A percentile compares a stretch with the other conserved stretches of the same genome.
Evolutionary conservation across 2,329 filamentous ascomycete species (phyloP).

Genomic region (Lachnellula cervina): DNA sequence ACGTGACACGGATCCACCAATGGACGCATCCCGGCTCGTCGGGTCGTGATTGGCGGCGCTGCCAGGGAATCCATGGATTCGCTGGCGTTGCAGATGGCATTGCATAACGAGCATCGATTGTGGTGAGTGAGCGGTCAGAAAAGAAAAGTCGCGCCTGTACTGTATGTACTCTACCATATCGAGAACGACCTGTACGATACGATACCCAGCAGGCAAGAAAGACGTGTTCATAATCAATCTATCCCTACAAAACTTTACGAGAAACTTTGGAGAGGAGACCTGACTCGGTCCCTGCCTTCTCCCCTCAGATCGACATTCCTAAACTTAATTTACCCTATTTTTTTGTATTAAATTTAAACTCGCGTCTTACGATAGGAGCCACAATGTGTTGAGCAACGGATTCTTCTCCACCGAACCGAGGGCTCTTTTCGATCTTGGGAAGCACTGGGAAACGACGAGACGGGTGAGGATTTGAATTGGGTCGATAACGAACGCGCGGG

Average conservation of each 20-base stretch:
- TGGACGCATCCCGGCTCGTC: background rate
- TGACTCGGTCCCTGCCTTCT: background rate
- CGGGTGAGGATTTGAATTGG: constrained; percentile 3
- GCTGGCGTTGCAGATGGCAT: constrained; percentile 10
- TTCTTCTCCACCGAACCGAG: background rate
- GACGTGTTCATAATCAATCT: background rate
- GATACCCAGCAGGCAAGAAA: background rate
- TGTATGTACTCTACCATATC: background rate
- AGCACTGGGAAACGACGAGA: background rate
- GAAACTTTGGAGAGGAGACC: background rate
- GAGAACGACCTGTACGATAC: background rate
- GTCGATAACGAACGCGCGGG: background rate
- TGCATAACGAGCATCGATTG: constrained; percentile 1
- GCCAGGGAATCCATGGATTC: constrained; percentile 1
- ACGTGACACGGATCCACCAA: background rate
- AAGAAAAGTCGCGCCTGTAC: background rate
- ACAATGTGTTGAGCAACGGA: constrained; percentile 8
- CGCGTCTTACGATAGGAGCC: constrained; percentile 4
- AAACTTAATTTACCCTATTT: background rate
- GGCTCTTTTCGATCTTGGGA: constrained; percentile 2
- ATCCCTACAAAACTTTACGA: background rate
- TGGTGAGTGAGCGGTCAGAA: constrained; percentile 6
- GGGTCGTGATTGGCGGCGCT: background rate
- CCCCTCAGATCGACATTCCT: background rate
- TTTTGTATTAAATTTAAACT: background rate